Evolutionary conservation across 371 early-diverging fungal genomes (phyloP), one percentile per base, ranked within the genome.

Genomic region (Haplosporangium sp.): DNA sequence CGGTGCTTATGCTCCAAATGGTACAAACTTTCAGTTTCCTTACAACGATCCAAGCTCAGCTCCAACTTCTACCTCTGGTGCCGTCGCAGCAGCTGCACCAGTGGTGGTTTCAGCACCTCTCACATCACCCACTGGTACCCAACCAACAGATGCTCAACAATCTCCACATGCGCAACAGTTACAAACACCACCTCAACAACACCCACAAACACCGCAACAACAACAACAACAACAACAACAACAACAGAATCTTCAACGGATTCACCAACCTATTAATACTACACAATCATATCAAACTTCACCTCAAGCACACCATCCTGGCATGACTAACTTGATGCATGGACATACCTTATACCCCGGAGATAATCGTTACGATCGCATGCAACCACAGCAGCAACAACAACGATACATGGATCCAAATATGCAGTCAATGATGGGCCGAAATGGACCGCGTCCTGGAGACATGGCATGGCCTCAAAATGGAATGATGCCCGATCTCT

Each of bases 341-440:
- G 68, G 68, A 56, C 77, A 71, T 47, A 39, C 67, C 59, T 64
- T 76, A 67, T 76, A 76, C 71, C 68, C 71, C 39, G 68, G 68
- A 42, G 77, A 76, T 38, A 34, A 59, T 44, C 77, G 77, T 34
- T 71, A 76, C 13, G 76, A 75, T 59, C 53, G 55, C 34, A 66
- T 66, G 27, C 71, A 69, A 20, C 67, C 55, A 4, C 66, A 67
- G 48, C 72, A 69, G 27, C 71, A 69, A 37, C 67, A 61, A 4
- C 66, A 67, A 56, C 72, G 72, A n/a, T 77, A 77, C 39, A 72
- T 77, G 68, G 77, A 77, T 62, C 69, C 77, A 48, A 57, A 63
- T 50, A 77, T 72, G 77, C 65, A 63, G 47, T 60, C 67, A 20
- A 74, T 74, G 69, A 66, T 76, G 63, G 37, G 27, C 50, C 58